phyloP scores from a whole-genome alignment of 192 early-diverging fungal species.

The Backusella circina region DNA sequence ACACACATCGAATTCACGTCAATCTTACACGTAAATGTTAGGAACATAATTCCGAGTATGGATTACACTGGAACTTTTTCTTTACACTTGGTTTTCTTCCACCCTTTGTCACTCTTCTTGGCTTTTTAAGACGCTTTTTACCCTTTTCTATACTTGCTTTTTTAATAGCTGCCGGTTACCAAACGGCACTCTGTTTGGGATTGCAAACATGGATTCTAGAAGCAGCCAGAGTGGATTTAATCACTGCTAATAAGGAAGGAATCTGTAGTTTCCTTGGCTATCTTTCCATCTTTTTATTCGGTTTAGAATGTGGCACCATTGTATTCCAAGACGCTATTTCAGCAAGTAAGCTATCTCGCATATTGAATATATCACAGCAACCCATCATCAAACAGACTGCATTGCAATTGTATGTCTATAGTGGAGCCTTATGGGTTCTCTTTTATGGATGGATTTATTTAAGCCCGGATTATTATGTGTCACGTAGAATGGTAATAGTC shows the following conservation, averaged over 20 bases:
- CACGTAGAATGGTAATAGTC: slow-evolving; percentile 62
- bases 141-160: slow-evolving; percentile 56
- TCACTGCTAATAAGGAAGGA: slow-evolving; percentile 91
- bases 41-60: slow-evolving; percentile 93
- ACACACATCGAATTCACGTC: too few relatives aligned
- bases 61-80: slow-evolving; percentile 99
- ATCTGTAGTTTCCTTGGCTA: slow-evolving; percentile 84
- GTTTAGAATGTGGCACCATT: slow-evolving; percentile 67
- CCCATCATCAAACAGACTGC: slow-evolving; percentile 17
- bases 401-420: slow-evolving; percentile 45
- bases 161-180: slow-evolving; percentile 53
- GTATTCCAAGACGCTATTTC: slow-evolving; percentile 33
- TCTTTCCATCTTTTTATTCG: slow-evolving; percentile 75
- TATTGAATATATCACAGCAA: neutral
- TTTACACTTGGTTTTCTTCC: slow-evolving; percentile 88
- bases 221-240: slow-evolving; percentile 65
- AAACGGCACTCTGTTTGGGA: slow-evolving; percentile 50
- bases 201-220: slow-evolving; percentile 72
- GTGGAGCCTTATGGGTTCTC: slow-evolving; percentile 25
- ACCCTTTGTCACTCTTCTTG: slow-evolving; percentile 65
- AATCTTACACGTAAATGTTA: too few relatives aligned
- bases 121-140: slow-evolving; percentile 45
- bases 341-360: neutral
- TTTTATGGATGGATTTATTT: slow-evolving; percentile 40
- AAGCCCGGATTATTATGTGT: slow-evolving; percentile 56